phyloP scores from a whole-genome alignment of 495 filamentous ascomycete species.

The Aspergillus hancockii region DNA sequence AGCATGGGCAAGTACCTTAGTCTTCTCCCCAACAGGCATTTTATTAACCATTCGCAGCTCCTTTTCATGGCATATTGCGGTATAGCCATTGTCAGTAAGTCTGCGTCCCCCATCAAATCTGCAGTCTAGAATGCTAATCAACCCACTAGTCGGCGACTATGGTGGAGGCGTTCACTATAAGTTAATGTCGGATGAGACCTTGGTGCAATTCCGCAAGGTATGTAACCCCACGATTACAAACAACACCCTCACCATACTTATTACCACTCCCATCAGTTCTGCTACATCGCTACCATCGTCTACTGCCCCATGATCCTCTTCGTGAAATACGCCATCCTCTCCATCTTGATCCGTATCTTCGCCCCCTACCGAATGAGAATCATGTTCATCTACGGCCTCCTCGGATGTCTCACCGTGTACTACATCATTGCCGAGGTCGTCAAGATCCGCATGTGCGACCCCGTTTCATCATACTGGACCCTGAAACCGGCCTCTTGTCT shows the following conservation, averaged over 20 bases:
- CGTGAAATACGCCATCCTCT: slow-evolving; percentile 48
- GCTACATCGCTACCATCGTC: slow-evolving; percentile 44
- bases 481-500: slow-evolving; percentile 32
- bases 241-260: neutral
- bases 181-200: slow-evolving; percentile 22
- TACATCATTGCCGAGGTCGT: slow-evolving; percentile 35
- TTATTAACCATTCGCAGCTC: slow-evolving; percentile 16
- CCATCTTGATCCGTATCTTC: slow-evolving; percentile 51
- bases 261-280: slow-evolving; percentile 25
- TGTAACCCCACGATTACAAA: neutral
- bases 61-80: slow-evolving; percentile 44
- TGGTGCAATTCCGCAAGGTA: slow-evolving; percentile 37
- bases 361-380: slow-evolving; percentile 40
- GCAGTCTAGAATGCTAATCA: slow-evolving; percentile 7
- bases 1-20: slow-evolving; percentile 35
- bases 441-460: slow-evolving; percentile 42
- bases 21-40: neutral
- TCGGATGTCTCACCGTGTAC: slow-evolving; percentile 41
- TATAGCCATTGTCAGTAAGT: slow-evolving; percentile 37
- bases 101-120: neutral
- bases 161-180: slow-evolving; percentile 39
- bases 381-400: slow-evolving; percentile 45
- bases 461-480: slow-evolving; percentile 35
- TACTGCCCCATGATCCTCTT: slow-evolving; percentile 52
- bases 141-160: slow-evolving; percentile 32